Conservation (phyloP, 176 grass and related monocot species). For the Bothriochloa decipiens region DNA sequence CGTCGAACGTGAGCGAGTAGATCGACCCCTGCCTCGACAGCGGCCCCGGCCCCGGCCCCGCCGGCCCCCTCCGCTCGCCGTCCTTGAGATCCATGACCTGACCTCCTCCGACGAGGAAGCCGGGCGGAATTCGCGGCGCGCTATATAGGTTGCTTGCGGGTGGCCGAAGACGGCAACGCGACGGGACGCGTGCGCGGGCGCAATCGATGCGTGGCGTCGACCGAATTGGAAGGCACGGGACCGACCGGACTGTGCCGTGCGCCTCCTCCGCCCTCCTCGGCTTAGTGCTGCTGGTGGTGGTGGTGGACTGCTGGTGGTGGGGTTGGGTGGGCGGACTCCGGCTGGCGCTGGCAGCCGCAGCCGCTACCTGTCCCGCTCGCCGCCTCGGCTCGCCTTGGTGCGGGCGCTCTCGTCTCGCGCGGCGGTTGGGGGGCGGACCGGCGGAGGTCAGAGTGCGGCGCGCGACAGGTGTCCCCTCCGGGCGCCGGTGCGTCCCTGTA, state of each 20-base stretch:
- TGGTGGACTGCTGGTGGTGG: not conserved
- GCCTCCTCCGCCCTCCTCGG: not conserved
- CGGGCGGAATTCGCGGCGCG: constrained; percentile 11
- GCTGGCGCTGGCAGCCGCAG: not conserved
- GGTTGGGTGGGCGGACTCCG: constrained; percentile 30
- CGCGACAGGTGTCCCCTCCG: constrained; percentile 41
- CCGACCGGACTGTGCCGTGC: constrained; percentile 5
- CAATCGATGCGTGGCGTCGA: constrained; percentile 26
- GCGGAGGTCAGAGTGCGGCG: constrained; percentile 22
- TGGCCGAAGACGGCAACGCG: constrained; percentile 28
- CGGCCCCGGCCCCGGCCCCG: constrained; percentile 21
- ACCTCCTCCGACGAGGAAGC: not conserved
- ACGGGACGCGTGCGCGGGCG: constrained; percentile 19
- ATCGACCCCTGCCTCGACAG: constrained; percentile 72
- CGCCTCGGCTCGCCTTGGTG: not conserved
- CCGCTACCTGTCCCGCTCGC: constrained; percentile 18
- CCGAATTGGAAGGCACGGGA: constrained; percentile 41
- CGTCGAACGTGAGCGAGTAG: constrained; percentile 85
- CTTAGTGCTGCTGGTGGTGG: not conserved
- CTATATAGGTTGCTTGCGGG: constrained; percentile 51
- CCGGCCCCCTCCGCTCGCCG: constrained; percentile 28
- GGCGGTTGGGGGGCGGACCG: not conserved
- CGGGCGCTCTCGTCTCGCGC: not conserved
- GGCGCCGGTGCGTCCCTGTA: not conserved
- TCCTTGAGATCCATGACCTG: constrained; percentile 47